Evolutionary conservation across 768 basidiomycete species (phyloP), one percentile per base, ranked within the genome.

Genomic region (Rhodotorula paludigena): DNA sequence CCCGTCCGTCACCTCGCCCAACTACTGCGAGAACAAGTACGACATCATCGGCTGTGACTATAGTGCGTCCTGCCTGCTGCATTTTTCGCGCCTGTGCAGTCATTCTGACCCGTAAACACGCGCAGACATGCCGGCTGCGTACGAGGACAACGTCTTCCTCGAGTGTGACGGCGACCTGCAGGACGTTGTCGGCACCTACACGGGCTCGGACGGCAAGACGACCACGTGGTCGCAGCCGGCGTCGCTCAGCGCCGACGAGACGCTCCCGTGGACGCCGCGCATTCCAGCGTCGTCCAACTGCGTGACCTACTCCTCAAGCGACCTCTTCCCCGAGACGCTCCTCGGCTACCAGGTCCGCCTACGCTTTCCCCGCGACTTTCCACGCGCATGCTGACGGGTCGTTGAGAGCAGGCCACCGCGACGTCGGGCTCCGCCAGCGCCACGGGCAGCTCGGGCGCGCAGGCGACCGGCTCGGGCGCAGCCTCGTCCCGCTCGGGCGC

Each of bases 1-100:
- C n/a, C n/a, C n/a, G n/a, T n/a, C n/a, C n/a, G n/a, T n/a, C n/a
- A n/a, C 47, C 12, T 48, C 47, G 47, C 57, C 57, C 41, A 45
- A 45, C 51, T 65, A 70, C 44, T 65, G 69, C 57, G 47, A 66
- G 44, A 67, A 63, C 60, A 59, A 36, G 28, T 68, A 52, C 42
- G 67, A 68, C 55, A 21, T 68, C 3, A 23, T 72, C 52, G 71
- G 71, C 30, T 73, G 72, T 44, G 3, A 30, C 16, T 73, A 69
- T 64, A 73, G 67, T 64, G 16, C 20, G 67, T 62, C 41, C 20
- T 51, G 5, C n/a, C 18, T 8, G 9, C 14, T 18, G 10, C 9
- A 4, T 33, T 9, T 44, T 5, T 5, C 28, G 11, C 15, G 25
- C 39, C 25, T 30, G 33, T 25, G 6, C 30, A 11, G 16, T 11